These are phyloP conservation scores for Mycosarcoma mackinlayi DNA, from an alignment of 1,284 basidiomycete species.

Conservation along the genomic window DNA sequence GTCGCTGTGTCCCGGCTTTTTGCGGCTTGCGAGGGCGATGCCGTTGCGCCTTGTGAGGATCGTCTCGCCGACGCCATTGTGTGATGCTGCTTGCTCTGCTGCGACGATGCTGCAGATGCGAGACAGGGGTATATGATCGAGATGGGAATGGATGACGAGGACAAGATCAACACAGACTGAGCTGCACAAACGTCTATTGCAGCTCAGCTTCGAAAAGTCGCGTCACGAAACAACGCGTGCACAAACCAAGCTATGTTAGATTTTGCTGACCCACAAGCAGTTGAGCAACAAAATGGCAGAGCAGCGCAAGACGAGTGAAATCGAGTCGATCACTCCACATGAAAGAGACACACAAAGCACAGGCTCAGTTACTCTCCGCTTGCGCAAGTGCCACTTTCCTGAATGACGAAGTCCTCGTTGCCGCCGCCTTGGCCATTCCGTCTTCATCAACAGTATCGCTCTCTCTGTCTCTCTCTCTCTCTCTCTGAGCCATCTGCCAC, in stretches of 20 bases:
- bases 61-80: constrained; percentile 30
- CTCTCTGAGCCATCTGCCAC: too few species aligned
- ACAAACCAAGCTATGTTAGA: neutral
- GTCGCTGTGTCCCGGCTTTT: constrained; percentile 7
- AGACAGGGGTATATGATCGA: constrained; percentile 3
- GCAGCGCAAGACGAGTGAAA: too few species aligned
- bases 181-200: neutral
- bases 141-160: constrained; percentile 6
- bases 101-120: neutral
- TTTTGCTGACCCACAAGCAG: constrained; percentile 13
- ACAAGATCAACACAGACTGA: constrained; percentile 20
- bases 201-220: constrained; percentile 11
- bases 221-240: constrained; percentile 32
- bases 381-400: constrained; percentile 47
- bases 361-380: constrained; percentile 22
- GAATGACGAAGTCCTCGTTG: constrained; percentile 13
- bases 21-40: constrained; percentile 2
- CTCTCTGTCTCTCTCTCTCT: neutral
- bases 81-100: neutral
- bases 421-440: neutral
- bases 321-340: constrained; percentile 48
- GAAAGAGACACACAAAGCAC: neutral
- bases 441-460: neutral
- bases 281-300: too few species aligned
- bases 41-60: constrained; percentile 23